These are phyloP conservation scores for Bolboschoenoplectus hybrid DNA, from an alignment of 202 grass and related monocot genomes.

Conservation along the genomic window DNA sequence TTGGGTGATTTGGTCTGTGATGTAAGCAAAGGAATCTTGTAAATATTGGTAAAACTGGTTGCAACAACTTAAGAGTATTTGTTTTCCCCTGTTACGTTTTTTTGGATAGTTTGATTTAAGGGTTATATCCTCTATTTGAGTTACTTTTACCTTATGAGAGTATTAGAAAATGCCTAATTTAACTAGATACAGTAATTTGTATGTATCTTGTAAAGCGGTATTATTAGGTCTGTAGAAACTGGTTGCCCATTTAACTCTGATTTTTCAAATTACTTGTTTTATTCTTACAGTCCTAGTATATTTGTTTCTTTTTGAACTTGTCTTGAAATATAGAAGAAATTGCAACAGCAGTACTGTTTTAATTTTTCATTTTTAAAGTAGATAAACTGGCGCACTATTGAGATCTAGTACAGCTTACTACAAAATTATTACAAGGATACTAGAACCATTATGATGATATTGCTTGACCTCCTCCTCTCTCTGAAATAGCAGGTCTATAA, in stretches of 20 bases:
- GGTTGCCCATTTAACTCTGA: not conserved
- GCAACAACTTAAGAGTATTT: not conserved
- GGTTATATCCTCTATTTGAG: not conserved
- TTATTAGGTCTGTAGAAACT: not conserved
- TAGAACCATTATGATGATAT: conserved; percentile 15
- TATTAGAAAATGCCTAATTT: not conserved
- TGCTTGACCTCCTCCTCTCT: conserved; percentile 34
- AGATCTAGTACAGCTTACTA: not conserved
- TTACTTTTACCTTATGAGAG: not conserved
- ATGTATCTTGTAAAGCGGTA: not conserved
- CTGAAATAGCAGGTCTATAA: not conserved
- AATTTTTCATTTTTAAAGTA: not conserved
- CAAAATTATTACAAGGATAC: not conserved
- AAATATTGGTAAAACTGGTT: not conserved
- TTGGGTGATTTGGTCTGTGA: not conserved
- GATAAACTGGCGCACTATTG: not conserved
- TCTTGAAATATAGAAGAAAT: not conserved
- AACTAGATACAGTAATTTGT: not conserved
- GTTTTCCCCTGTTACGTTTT: no score
- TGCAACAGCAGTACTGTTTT: not conserved
- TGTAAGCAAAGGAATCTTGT: not conserved
- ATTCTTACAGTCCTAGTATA: not conserved
- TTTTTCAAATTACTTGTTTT: not conserved
- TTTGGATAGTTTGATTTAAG: not conserved
- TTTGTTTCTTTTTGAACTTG: not conserved